These are phyloP conservation scores for Chalaropsis ovoidea DNA, from an alignment of 2,329 filamentous ascomycete species.

Conservation along the genomic window DNA sequence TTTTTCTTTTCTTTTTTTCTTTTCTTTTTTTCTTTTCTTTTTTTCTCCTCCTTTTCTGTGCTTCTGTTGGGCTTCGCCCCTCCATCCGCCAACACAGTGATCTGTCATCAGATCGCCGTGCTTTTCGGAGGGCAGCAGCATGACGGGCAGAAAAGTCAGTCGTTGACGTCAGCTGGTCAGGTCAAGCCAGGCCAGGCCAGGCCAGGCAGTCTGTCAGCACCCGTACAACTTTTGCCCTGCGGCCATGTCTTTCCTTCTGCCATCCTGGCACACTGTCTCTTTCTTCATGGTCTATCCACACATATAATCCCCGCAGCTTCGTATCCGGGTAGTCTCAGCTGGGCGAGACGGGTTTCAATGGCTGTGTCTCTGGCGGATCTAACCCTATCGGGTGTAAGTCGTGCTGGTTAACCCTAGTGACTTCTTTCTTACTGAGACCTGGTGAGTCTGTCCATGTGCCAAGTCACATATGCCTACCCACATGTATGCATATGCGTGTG, in stretches of 20 bases:
- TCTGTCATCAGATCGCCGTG: not conserved
- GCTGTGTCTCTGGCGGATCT: not conserved
- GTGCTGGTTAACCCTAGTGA: not conserved
- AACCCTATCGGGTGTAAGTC: not conserved
- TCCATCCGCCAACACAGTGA: not conserved
- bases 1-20: not conserved
- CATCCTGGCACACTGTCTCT: not conserved
- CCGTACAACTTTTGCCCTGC: not conserved
- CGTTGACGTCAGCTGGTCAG: not conserved
- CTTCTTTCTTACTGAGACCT: not conserved
- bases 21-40: not conserved
- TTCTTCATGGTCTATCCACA: not conserved
- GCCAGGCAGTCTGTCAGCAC: not conserved
- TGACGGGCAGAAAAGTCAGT: not conserved
- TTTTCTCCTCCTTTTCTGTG: not conserved
- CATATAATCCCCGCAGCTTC: not conserved
- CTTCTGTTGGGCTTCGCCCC: not conserved
- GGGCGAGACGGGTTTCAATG: not conserved
- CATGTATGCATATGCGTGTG: not conserved
- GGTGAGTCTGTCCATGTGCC: not conserved
- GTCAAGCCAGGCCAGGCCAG: not conserved
- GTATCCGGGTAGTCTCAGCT: not conserved
- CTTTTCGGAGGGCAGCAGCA: not conserved
- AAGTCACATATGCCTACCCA: conserved; percentile 8
- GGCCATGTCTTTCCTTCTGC: not conserved